Percentiles rank a stretch among this genome's conserved stretches.
Conservation (phyloP, 2,329 filamentous ascomycete genomes). For the Colletotrichum caudatum region DNA sequence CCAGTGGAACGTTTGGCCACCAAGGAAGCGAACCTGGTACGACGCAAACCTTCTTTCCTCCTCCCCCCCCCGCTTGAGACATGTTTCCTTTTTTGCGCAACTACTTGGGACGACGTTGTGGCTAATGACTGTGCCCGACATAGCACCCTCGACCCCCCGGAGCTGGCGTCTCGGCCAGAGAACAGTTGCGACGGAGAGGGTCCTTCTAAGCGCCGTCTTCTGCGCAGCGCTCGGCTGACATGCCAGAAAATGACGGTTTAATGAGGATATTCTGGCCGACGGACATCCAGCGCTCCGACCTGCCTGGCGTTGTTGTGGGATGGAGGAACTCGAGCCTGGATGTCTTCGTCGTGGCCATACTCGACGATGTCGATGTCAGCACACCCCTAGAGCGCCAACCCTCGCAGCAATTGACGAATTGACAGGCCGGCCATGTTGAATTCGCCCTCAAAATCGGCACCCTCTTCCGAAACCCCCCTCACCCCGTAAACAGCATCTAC, state of each 20-base stretch:
- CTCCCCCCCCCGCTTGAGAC: slow-evolving; percentile 31
- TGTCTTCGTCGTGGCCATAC: slow-evolving; percentile 87
- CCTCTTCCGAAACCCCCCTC: slow-evolving; percentile 83
- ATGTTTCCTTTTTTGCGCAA: slow-evolving; percentile 32
- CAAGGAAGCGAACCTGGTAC: slow-evolving; percentile 83
- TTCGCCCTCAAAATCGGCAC: slow-evolving; percentile 86
- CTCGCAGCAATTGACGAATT: slow-evolving; percentile 45
- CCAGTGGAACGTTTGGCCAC: slow-evolving; percentile 87
- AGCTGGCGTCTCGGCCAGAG: slow-evolving; percentile 90
- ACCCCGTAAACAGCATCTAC: slow-evolving; percentile 84
- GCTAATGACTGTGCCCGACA: slow-evolving; percentile 42
- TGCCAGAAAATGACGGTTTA: slow-evolving; percentile 84
- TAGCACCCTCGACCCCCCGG: slow-evolving; percentile 86
- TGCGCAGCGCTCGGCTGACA: slow-evolving; percentile 59
- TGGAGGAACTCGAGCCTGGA: slow-evolving; percentile 95
- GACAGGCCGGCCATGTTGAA: slow-evolving; percentile 81
- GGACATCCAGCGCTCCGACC: slow-evolving; percentile 78
- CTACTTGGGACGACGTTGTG: slow-evolving; percentile 44
- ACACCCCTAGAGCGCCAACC: background rate
- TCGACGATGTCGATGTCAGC: slow-evolving; percentile 90
- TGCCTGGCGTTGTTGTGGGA: slow-evolving; percentile 89
- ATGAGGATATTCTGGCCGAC: slow-evolving; percentile 99
- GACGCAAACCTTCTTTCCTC: slow-evolving; percentile 48
- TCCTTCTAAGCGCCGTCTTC: slow-evolving; percentile 77
- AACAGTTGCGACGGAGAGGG: slow-evolving; percentile 92